These are phyloP conservation scores for Tricholoma terreum DNA, from an alignment of 768 basidiomycete genomes.

Conservation along the genomic window DNA sequence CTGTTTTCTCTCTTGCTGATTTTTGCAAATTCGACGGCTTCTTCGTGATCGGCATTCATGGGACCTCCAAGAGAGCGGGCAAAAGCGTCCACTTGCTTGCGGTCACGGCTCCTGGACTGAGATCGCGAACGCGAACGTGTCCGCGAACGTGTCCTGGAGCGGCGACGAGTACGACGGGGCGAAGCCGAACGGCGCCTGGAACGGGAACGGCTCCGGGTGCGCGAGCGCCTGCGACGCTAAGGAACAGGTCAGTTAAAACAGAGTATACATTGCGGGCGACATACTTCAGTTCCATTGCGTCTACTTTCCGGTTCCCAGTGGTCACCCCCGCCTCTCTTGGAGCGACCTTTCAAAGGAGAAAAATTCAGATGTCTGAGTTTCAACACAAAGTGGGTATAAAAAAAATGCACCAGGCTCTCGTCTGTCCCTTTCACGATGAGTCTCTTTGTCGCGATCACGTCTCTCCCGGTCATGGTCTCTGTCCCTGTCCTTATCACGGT, in stretches of 20 bases:
- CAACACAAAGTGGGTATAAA: not conserved
- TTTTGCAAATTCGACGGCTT: conserved; percentile 93
- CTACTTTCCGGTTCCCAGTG: conserved; percentile 80
- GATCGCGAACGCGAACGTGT: conserved; percentile 46
- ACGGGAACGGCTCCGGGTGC: conserved; percentile 65
- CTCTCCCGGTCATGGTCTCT: conserved; percentile 34
- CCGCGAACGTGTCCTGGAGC: conserved; percentile 59
- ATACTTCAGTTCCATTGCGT: conserved; percentile 63
- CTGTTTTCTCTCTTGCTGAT: conserved; percentile 97
- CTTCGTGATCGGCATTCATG: conserved; percentile 89
- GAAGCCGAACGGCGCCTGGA: conserved; percentile 65
- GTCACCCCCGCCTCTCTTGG: conserved; percentile 55
- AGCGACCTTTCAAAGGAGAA: conserved; percentile 23
- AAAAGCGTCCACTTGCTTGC: conserved; percentile 61
- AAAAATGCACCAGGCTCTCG: conserved; percentile 54
- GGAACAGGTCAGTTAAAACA: not conserved
- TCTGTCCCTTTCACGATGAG: conserved; percentile 44
- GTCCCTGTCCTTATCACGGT: conserved; percentile 31
- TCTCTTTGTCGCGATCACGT: conserved; percentile 46
- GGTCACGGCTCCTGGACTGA: conserved; percentile 53
- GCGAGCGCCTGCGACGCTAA: conserved; percentile 68
- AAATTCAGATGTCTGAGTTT: not conserved
- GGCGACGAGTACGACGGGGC: conserved; percentile 62
- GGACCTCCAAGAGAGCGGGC: conserved; percentile 82
- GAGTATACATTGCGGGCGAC: conserved; percentile 21